These are phyloP conservation scores for Tephrocybe sp. DNA, from an alignment of 768 basidiomycete species.

Conservation along the genomic window DNA sequence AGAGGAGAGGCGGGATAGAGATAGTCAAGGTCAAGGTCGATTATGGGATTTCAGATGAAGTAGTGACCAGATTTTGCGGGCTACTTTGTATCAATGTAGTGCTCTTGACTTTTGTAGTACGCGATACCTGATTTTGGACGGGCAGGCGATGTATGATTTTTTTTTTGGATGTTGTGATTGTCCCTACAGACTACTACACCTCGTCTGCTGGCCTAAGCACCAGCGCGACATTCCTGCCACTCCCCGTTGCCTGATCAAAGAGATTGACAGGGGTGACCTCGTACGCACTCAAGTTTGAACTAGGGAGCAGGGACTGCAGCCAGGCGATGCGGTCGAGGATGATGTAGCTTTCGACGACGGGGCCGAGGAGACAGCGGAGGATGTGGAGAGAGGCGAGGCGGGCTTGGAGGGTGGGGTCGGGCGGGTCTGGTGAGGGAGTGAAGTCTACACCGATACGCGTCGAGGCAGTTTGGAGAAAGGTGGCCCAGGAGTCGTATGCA, in stretches of 20 bases:
- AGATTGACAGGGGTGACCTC: conserved; percentile 56
- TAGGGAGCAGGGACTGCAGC: too few species aligned
- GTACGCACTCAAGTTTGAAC: too few species aligned
- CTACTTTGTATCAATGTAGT: too few species aligned
- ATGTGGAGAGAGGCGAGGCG: conserved; percentile 62
- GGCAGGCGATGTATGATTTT: too few species aligned
- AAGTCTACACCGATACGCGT: conserved; percentile 28
- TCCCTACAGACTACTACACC: too few species aligned
- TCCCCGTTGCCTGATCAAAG: conserved; percentile 72
- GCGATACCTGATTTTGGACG: too few species aligned
- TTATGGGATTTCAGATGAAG: too few species aligned
- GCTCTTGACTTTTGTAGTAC: too few species aligned
- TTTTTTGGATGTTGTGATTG: too few species aligned
- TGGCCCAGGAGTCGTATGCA: conserved; percentile 49
- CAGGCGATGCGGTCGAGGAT: conserved; percentile 62
- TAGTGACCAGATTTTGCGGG: too few species aligned
- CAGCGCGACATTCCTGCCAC: conserved; percentile 70
- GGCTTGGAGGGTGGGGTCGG: conserved; percentile 27
- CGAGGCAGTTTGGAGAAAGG: conserved; percentile 37
- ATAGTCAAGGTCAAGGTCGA: too few species aligned
- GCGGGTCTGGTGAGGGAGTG: not conserved
- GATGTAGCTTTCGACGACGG: conserved; percentile 65
- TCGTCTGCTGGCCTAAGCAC: conserved; percentile 49
- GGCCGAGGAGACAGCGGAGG: conserved; percentile 68
- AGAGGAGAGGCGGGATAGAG: too few species aligned